Evolutionary conservation across 192 early-diverging fungal genomes (phyloP), one percentile per base, ranked within the genome.

Genomic region (Linderina pennispora): DNA sequence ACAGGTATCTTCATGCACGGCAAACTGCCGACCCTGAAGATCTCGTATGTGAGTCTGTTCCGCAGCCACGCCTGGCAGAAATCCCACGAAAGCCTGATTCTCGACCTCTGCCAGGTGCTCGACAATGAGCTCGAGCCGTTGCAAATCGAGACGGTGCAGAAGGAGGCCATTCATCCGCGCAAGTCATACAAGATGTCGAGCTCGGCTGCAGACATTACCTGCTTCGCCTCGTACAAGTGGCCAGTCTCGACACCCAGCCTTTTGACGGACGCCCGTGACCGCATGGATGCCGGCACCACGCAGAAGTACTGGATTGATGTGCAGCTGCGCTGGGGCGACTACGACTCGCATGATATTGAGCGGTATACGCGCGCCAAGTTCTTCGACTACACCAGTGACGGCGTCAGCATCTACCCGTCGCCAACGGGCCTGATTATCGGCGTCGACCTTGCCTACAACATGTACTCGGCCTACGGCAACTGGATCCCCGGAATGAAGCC

Each of bases 1-100:
- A 99, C 96, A 6, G 96, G 96, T 66, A 99, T 99, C 38, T 99
- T 97, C 59, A 99, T 99, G 96, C 94, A 99, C 74, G 96, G 96
- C 53, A 99, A 99, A 74, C 93, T 99, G 54, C 96, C 96, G 13
- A 99, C 96, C 1, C 80, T 99, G 6, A 99, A 99, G 82, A 97
- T 99, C 62, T 96, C 93, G 4, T 77, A 97, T 31, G 97, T 99
- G 77, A 94, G 97, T 62, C 86, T 99, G 54, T 97, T 99, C 85
- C 82, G 96, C 52, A 92, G 92, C 33, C 94, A 97, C 75, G 90
- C 97, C 72, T 97, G 94, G 92, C 94, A 97, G 74, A 97, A 97
- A 78, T 88, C 91, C 43, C 94, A 94, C 74, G 91, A 94, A 65
- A 84, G 80, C 1, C 56, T 84, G 36, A 79, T 86, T 21, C 80